Base-by-base conservation (phyloP, 2,329 filamentous ascomycete species). In the Colletotrichum paranaense region DNA sequence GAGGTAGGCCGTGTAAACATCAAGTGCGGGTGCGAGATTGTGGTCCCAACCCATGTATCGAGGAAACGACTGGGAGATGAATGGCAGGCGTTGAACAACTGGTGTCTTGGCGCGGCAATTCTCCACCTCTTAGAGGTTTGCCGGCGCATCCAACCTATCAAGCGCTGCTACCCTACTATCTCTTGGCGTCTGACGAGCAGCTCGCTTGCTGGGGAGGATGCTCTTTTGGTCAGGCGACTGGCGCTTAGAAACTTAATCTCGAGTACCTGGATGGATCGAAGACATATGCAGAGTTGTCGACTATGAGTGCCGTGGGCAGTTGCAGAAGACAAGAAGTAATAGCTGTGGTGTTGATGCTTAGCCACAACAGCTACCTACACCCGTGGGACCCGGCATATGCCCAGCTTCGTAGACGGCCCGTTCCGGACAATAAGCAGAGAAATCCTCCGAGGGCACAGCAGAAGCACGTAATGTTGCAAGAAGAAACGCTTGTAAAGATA, bases 101-200 rank as follows among this genome's bases (percentile, higher is more conserved):
- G 53, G 30, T 60, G 32, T 64, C 59, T 65, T 38, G 55, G 71
- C 30, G 49, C 19, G 30, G 32, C 16, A 42, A 62, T 72, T 72
- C 67, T 62, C 71, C 71, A 72, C 71, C 71, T 73, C 71, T 73
- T 24, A 62, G 46, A 62, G 60, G 60, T 30, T 24, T 26, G 58
- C 58, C 38, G 58, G 19, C 22, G 3, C 42, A 24, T n/a, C n/a
- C 14, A 26, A 52, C 12, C 30, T 68, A 26, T 59, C 52, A 58
- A 32, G 28, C 59, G 14, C 28, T 68, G 66, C 53, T 64, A 68
- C 68, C 57, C 64, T 68, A 35, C 46, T 62, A 72, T 72, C 68
- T 72, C 57, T 57, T 62, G 32, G 68, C 64, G 35, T 52, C 58
- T 62, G 28, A 52, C 42, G 8, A 38, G 24, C 30, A 53, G 26